These are phyloP conservation scores for Trichoderma gamsii DNA, from an alignment of 495 filamentous ascomycete genomes.

Conservation along the genomic window DNA sequence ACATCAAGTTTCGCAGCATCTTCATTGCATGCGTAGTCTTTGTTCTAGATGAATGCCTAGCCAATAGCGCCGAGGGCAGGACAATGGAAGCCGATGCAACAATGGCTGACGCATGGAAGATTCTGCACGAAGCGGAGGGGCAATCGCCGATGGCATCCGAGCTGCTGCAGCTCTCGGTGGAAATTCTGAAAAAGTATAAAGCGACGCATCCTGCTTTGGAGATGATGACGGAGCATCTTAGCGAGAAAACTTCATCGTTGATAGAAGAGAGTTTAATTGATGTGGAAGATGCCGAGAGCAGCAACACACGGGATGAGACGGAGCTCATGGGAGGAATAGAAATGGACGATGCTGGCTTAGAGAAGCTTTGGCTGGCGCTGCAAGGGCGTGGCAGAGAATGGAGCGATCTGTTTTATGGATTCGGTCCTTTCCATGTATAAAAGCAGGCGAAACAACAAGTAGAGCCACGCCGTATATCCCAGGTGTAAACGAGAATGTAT, in stretches of 20 bases:
- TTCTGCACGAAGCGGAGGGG: conserved; percentile 34
- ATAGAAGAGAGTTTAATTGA: not conserved
- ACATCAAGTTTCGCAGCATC: conserved; percentile 38
- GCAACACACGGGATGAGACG: not conserved
- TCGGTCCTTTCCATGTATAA: not conserved
- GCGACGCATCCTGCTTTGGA: conserved; percentile 15
- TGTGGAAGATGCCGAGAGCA: not conserved
- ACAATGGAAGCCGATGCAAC: conserved; percentile 35
- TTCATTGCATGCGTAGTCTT: conserved; percentile 44
- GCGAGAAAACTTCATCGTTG: not conserved
- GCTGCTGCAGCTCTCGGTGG: conserved; percentile 31
- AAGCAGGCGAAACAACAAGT: too few relatives aligned
- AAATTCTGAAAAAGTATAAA: conserved; percentile 28
- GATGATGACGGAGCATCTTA: not conserved
- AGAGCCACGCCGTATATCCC: not conserved
- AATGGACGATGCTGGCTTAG: not conserved
- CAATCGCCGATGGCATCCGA: conserved; percentile 30
- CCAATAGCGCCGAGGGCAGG: conserved; percentile 23
- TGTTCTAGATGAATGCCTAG: conserved; percentile 42
- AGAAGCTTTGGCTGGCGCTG: not conserved
- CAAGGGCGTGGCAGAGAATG: not conserved
- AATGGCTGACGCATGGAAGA: conserved; percentile 38
- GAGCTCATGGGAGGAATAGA: not conserved
- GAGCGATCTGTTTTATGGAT: not conserved
- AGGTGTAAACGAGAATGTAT: too few relatives aligned